phyloP scores from a whole-genome alignment of 2,329 filamentous ascomycete genomes.

The Microdochium bolleyi region DNA sequence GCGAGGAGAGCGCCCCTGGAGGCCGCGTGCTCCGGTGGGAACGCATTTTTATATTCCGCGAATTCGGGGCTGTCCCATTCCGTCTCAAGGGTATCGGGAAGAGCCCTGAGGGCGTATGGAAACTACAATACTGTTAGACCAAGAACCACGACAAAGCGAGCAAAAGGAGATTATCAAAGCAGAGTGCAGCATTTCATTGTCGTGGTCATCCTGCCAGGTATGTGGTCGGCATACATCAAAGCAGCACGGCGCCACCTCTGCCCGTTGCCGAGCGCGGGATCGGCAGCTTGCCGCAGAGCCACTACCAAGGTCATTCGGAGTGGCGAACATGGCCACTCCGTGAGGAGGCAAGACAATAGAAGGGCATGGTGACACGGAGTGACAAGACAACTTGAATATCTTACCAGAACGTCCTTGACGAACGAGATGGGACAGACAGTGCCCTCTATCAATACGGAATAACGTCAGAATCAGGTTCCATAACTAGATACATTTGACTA shows the following conservation, averaged over 20 bases:
- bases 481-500: slow-evolving; percentile 20
- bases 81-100: slow-evolving; percentile 54
- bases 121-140: slow-evolving; percentile 43
- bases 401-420: slow-evolving; percentile 75
- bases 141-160: not conserved
- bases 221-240: not conserved
- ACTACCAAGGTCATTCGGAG: not conserved
- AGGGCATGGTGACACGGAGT: not conserved
- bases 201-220: slow-evolving; percentile 1
- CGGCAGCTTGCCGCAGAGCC: not conserved
- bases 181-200: slow-evolving; percentile 1
- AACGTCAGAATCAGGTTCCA: slow-evolving; percentile 30
- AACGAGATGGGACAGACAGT: slow-evolving; percentile 80
- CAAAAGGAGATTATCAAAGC: not conserved
- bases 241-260: not conserved
- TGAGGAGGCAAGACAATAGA: not conserved
- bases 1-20: slow-evolving; percentile 52
- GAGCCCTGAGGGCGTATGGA: slow-evolving; percentile 63
- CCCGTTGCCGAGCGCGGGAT: not conserved
- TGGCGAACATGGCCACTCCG: not conserved
- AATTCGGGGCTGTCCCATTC: slow-evolving; percentile 63
- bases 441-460: slow-evolving; percentile 49
- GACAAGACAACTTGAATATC: not conserved
- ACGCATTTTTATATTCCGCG: slow-evolving; percentile 60
- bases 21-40: slow-evolving; percentile 55